Conservation (phyloP, 495 filamentous ascomycete species). For the Xylaria scruposa region DNA sequence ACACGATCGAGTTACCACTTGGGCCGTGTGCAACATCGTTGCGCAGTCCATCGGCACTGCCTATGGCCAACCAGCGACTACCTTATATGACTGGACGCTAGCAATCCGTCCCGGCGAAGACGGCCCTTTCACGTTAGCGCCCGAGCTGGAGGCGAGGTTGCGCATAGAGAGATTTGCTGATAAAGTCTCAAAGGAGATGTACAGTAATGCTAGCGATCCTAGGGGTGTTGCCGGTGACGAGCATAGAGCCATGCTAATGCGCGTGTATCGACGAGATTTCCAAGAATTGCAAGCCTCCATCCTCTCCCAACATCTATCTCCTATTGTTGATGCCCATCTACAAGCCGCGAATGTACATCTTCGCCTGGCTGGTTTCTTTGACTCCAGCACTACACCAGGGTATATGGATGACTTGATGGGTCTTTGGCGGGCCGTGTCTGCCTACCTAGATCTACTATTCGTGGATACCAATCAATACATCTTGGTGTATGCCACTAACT, state of each 20-base stretch:
- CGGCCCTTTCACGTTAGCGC: conserved; percentile 69
- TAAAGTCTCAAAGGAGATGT: conserved; percentile 84
- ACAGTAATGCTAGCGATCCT: conserved; percentile 78
- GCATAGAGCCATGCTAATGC: conserved; percentile 70
- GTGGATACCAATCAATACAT: conserved; percentile 51
- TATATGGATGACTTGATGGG: conserved; percentile 80
- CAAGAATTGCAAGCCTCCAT: conserved; percentile 60
- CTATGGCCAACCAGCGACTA: conserved; percentile 89
- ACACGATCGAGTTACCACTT: conserved; percentile 83
- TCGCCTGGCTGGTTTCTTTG: conserved; percentile 87
- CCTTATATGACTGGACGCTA: conserved; percentile 86
- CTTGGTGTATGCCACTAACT: conserved; percentile 79
- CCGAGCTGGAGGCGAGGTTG: conserved; percentile 70
- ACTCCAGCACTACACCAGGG: conserved; percentile 72
- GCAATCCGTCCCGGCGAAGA: conserved; percentile 67
- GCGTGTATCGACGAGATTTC: conserved; percentile 63
- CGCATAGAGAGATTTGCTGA: conserved; percentile 85
- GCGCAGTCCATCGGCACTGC: conserved; percentile 91
- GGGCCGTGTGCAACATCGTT: conserved; percentile 92
- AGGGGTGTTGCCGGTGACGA: conserved; percentile 74
- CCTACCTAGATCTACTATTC: conserved; percentile 77
- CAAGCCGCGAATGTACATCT: conserved; percentile 83
- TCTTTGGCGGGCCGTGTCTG: conserved; percentile 75
- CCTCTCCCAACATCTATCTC: conserved; percentile 57
- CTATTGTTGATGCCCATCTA: conserved; percentile 74